A percentile compares a stretch with the other conserved stretches of the same genome.
Evolutionary conservation across 148 eudicot species (phyloP).

Genomic region (Arctostaphylos glauca): DNA sequence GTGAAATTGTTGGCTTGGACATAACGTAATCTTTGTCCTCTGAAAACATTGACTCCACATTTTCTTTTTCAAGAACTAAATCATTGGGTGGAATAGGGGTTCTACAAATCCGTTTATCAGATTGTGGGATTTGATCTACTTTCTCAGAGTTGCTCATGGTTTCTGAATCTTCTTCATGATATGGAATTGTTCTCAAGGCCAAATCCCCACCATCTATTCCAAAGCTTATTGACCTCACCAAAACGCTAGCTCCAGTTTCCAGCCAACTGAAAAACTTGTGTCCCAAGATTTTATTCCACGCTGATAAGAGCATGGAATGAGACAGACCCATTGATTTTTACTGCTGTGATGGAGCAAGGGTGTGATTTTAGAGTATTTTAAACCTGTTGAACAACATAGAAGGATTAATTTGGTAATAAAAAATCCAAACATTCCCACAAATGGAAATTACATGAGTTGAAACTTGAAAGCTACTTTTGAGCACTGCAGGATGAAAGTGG

Average conservation of each 20-base stretch:
- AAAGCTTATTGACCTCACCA: conserved; percentile 13
- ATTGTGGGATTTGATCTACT: neutral
- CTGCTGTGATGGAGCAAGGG: neutral
- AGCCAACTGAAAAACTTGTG: conserved; percentile 18
- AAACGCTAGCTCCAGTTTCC: neutral
- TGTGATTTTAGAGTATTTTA: neutral
- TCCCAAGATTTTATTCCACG: conserved; percentile 16
- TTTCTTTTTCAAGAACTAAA: conserved; percentile 16
- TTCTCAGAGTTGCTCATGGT: conserved; percentile 3
- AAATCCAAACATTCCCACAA: neutral
- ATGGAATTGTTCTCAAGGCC: neutral
- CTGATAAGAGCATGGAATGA: conserved; percentile 21
- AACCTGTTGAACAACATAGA: conserved; percentile 11
- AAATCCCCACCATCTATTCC: conserved; percentile 6
- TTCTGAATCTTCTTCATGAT: conserved; percentile 1
- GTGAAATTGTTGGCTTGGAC: conserved; percentile 16
- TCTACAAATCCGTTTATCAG: conserved; percentile 10
- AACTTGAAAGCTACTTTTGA: no score
- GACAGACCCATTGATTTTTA: conserved; percentile 17
- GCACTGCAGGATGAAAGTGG: neutral
- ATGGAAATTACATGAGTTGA: neutral
- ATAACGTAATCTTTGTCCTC: neutral
- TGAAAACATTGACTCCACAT: neutral
- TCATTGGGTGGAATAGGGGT: neutral
- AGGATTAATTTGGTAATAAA: conserved; percentile 4